A percentile compares a stretch with the other conserved stretches of the same genome.
Evolutionary conservation across 257 asterid genomes (phyloP).

Genomic region (Henckelia pumila): DNA sequence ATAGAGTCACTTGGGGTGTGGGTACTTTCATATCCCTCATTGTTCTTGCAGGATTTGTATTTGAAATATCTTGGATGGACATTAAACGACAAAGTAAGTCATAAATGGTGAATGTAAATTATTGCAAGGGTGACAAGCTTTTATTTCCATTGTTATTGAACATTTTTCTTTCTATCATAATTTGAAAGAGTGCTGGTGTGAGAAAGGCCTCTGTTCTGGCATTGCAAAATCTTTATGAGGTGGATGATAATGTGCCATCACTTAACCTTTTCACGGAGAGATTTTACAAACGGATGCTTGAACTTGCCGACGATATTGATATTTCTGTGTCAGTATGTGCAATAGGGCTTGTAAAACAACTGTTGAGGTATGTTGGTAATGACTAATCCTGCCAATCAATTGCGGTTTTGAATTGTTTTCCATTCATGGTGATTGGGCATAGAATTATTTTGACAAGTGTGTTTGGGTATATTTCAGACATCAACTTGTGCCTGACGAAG

Average conservation of each 20-base stretch:
- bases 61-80: constrained; percentile 99
- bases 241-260: constrained; percentile 92
- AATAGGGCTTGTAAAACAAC: constrained; percentile 94
- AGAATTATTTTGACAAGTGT: constrained; percentile 26
- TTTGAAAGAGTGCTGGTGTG: constrained; percentile 84
- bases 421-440: constrained; percentile 13
- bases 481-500: constrained; percentile 97
- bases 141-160: constrained; percentile 26
- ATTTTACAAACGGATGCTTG: constrained; percentile 88
- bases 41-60: constrained; percentile 95
- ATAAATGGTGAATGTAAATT: constrained; percentile 4
- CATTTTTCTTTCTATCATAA: constrained; percentile 23
- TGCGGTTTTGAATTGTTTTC: constrained; percentile 5
- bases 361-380: constrained; percentile 55
- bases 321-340: constrained; percentile 98
- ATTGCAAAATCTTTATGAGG: constrained; percentile 90
- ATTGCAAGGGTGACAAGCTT: constrained; percentile 1
- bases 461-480: constrained; percentile 56
- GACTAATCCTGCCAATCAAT: not conserved
- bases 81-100: constrained; percentile 89
- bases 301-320: constrained; percentile 96
- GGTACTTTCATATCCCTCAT: constrained; percentile 87
- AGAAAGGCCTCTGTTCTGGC: constrained; percentile 92
- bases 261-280: constrained; percentile 94
- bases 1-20: constrained; percentile 96